Evolutionary conservation across 768 basidiomycete species (phyloP).

Genomic region (Leccinum imitatum): DNA sequence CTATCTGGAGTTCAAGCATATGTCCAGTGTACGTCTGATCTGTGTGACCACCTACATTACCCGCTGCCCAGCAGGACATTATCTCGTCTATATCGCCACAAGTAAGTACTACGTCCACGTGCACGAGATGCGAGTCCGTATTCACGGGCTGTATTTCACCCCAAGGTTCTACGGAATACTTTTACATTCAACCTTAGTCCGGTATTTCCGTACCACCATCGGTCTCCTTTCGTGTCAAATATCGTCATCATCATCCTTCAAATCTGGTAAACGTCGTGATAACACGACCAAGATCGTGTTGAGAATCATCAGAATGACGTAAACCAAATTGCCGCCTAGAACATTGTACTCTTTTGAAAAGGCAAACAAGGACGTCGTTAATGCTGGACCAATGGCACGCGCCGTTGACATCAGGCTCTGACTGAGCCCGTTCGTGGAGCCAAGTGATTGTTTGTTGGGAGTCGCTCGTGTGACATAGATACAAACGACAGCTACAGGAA

Average conservation of each 20-base stretch:
- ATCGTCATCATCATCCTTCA: slow-evolving; percentile 10
- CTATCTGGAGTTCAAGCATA: too few species aligned
- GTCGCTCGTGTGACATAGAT: slow-evolving; percentile 54
- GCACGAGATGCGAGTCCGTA: too few species aligned
- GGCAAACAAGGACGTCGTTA: slow-evolving; percentile 53
- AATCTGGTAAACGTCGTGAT: slow-evolving; percentile 24
- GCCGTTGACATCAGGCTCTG: slow-evolving; percentile 47
- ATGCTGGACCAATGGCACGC: slow-evolving; percentile 49
- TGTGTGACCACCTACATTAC: background rate
- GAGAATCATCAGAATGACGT: slow-evolving; percentile 40
- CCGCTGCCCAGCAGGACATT: background rate
- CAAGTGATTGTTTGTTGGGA: slow-evolving; percentile 52
- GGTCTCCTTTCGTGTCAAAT: background rate
- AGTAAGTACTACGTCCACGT: too few species aligned
- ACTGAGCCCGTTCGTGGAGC: slow-evolving; percentile 56
- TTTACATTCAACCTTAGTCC: background rate
- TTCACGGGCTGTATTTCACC: background rate
- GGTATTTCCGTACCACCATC: too few species aligned
- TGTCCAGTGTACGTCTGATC: too few species aligned
- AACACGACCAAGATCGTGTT: slow-evolving; percentile 21
- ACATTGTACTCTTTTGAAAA: slow-evolving; percentile 48
- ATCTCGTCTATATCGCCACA: background rate
- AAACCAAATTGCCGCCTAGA: slow-evolving; percentile 51
- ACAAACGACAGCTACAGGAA: slow-evolving; percentile 43
- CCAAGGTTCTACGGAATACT: too few species aligned